Evolutionary conservation across 2,329 filamentous ascomycete genomes (phyloP), one percentile per base, ranked within the genome.

Genomic region (Cordyceps militaris): DNA sequence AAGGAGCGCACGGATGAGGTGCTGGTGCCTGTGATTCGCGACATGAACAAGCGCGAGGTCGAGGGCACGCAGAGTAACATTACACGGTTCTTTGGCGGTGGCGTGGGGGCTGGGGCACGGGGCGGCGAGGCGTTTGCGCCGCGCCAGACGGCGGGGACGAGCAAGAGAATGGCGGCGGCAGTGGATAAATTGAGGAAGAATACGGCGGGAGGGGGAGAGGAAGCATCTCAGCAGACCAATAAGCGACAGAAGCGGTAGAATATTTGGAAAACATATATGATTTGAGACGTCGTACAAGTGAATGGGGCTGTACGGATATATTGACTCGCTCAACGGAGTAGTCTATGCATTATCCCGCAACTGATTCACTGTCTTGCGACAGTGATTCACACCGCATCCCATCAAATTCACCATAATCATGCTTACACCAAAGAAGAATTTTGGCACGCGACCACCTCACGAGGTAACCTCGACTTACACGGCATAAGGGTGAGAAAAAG

Each of bases 61-160:
- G 94, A 97, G 73, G 94, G 94, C 7, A 97, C 93, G 19, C 94
- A 99, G 76, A 86, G 85, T 59, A 99, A 99, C 65, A 96, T 99
- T 63, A 99, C 94, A n/a, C 80, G 86, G 24, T 99, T 86, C 71
- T 97, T 97, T 69, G 83, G 84, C 13, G 93, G 93, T 0, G 73
- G 76, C 4, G 85, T 91, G 0, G 89, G 89, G 0, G 80, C 79
- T 0, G 88, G 89, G 0, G 81, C 81, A 13, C 81, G 75, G 38
- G 14, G 14, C 14, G 34, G n/a, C 14, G 81, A 86, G 61, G 82
- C 81, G 0, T 92, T 90, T 73, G 88, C 79, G 24, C 89, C 89
- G 0, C 80, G 88, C 57, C 84, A 86, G 61, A 82, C 75, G 26
- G 79, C 74, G 13, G 81, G 82, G 59, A 83, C 82, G 38, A 92